These are phyloP conservation scores for Puccinia triticina DNA, from an alignment of 1,284 basidiomycete species.

Conservation along the genomic window DNA sequence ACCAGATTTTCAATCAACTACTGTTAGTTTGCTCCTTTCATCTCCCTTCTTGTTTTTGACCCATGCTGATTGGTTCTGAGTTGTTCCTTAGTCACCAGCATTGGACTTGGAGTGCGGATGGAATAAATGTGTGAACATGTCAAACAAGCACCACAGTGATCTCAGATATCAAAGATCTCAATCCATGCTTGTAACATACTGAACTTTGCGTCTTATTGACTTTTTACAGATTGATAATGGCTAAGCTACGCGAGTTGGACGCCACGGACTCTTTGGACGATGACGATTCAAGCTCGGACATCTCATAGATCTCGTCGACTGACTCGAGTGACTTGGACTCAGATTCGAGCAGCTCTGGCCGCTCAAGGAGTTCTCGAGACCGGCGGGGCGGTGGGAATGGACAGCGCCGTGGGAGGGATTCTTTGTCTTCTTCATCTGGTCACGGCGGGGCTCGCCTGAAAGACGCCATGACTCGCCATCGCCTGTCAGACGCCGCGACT, in stretches of 20 bases:
- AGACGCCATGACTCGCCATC: not conserved
- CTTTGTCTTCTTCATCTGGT: too few relatives aligned
- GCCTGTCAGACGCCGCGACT: not conserved
- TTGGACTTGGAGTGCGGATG: constrained; percentile 85
- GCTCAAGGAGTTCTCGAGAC: too few relatives aligned
- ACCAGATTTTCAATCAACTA: constrained; percentile 98
- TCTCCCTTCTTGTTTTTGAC: constrained; percentile 60
- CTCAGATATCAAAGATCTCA: not conserved
- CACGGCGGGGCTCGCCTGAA: not conserved
- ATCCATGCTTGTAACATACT: not conserved
- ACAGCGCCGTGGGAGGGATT: too few relatives aligned
- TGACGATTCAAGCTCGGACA: constrained; percentile 24
- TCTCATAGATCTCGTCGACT: constrained; percentile 28
- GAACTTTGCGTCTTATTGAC: not conserved
- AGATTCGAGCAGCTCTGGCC: constrained; percentile 13
- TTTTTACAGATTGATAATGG: constrained; percentile 37
- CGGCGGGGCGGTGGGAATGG: too few relatives aligned
- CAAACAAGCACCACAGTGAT: constrained; percentile 58
- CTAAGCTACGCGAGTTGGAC: constrained; percentile 41
- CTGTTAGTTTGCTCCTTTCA: constrained; percentile 59
- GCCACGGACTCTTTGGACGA: constrained; percentile 24
- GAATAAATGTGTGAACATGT: constrained; percentile 96
- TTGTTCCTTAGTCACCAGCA: constrained; percentile 68
- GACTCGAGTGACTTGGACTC: constrained; percentile 22
- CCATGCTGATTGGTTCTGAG: not conserved